Evolutionary conservation across 78 protist species (phyloP).

Genomic region (Speleostelium caveatum): DNA sequence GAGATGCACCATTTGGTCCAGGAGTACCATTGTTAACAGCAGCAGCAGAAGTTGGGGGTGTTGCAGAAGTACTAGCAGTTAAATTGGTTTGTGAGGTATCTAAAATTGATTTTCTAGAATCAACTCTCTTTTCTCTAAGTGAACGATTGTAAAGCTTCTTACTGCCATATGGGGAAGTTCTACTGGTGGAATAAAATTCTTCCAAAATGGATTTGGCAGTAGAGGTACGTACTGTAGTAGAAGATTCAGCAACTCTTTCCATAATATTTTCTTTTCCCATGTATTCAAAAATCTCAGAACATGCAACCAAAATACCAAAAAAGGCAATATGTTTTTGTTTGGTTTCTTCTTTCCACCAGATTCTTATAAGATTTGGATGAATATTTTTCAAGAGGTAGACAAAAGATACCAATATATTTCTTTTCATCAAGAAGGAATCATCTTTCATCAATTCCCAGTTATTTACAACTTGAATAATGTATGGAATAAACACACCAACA

Average conservation of each 20-base stretch:
- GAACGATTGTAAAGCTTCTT: conserved; percentile 62
- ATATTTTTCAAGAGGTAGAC: conserved; percentile 33
- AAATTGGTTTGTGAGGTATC: neutral
- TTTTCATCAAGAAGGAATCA: conserved; percentile 52
- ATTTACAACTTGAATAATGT: conserved; percentile 20
- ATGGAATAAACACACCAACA: conserved; percentile 67
- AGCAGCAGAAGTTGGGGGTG: neutral
- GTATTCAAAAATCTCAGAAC: conserved; percentile 56
- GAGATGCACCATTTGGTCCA: neutral
- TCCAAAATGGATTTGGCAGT: conserved; percentile 74
- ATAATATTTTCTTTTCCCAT: conserved; percentile 57
- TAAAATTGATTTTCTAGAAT: conserved; percentile 34
- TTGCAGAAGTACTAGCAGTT: neutral
- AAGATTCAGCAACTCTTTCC: conserved; percentile 50
- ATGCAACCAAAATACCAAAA: conserved; percentile 42
- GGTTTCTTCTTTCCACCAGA: conserved; percentile 77
- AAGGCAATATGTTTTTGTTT: conserved; percentile 13
- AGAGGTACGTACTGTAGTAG: conserved; percentile 46
- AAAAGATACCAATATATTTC: conserved; percentile 54
- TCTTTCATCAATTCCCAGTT: conserved; percentile 49
- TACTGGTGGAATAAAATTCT: conserved; percentile 31
- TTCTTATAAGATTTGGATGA: conserved; percentile 35
- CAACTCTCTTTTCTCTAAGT: conserved; percentile 73
- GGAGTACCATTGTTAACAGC: neutral
- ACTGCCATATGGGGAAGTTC: conserved; percentile 57